Percentiles rank a stretch among this genome's conserved stretches.
These are phyloP conservation scores for Fusarium compactum DNA, from an alignment of 2,329 filamentous ascomycete species.

Conservation along the genomic window DNA sequence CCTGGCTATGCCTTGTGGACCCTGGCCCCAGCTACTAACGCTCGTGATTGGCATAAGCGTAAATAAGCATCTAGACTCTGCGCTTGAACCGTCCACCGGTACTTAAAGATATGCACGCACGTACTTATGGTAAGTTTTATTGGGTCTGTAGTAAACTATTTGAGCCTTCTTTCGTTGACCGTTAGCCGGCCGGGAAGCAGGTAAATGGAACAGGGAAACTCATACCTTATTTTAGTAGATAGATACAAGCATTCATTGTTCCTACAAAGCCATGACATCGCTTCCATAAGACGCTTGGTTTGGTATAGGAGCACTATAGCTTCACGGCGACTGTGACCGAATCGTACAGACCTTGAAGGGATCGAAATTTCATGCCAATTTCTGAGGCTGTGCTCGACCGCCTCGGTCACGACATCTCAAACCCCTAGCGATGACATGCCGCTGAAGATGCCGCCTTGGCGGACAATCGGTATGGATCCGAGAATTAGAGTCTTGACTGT, in stretches of 20 bases:
- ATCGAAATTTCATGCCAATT: background rate
- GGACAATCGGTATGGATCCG: background rate
- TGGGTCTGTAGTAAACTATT: background rate
- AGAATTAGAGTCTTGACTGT: background rate
- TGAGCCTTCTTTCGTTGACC: background rate
- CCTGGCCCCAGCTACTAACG: background rate
- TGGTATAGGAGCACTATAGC: background rate
- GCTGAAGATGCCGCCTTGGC: slow-evolving; percentile 19
- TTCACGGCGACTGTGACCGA: background rate
- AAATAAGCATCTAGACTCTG: slow-evolving; percentile 8
- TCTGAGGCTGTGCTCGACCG: slow-evolving; percentile 8
- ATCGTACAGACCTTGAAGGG: background rate
- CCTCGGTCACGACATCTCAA: slow-evolving; percentile 11
- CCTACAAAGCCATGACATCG: background rate
- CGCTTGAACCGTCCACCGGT: background rate
- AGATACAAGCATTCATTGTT: background rate
- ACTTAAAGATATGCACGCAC: background rate
- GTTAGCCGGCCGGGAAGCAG: background rate
- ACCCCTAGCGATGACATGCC: slow-evolving; percentile 14
- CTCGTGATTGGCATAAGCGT: slow-evolving; percentile 8
- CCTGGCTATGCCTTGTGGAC: background rate
- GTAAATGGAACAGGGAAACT: background rate
- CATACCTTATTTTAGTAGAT: background rate
- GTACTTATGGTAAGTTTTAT: background rate
- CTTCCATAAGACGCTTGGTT: background rate